These are phyloP conservation scores for Coprinellus micaceus DNA, from an alignment of 768 basidiomycete genomes.

Conservation along the genomic window DNA sequence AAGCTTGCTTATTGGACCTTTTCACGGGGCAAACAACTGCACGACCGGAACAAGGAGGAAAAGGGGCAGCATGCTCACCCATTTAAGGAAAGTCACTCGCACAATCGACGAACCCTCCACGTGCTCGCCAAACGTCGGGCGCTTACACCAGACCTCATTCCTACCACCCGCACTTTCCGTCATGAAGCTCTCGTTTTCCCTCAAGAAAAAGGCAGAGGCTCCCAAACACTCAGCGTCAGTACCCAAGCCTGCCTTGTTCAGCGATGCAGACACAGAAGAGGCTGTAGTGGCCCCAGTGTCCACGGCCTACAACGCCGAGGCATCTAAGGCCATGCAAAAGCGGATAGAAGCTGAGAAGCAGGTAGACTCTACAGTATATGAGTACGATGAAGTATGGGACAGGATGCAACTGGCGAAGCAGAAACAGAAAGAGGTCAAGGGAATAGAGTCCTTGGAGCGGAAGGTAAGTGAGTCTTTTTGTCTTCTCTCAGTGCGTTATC, in stretches of 20 bases:
- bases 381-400: conserved; percentile 97
- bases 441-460: conserved; percentile 68
- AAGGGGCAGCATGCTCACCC: too few species aligned
- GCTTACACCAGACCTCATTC: too few species aligned
- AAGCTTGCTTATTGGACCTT: too few species aligned
- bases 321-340: conserved; percentile 65
- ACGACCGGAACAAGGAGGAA: too few species aligned
- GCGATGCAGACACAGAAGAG: conserved; percentile 49
- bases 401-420: conserved; percentile 86
- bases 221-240: conserved; percentile 40
- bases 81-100: too few species aligned
- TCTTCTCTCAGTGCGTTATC: neutral
- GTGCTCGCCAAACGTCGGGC: too few species aligned
- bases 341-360: conserved; percentile 75
- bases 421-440: conserved; percentile 70
- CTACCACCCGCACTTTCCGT: neutral
- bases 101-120: too few species aligned
- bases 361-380: conserved; percentile 79
- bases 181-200: conserved; percentile 92
- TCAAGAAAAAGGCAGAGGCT: conserved; percentile 58
- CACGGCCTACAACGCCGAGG: conserved; percentile 53
- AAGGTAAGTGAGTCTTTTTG: conserved; percentile 50
- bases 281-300: conserved; percentile 30
- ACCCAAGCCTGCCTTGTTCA: conserved; percentile 51
- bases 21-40: too few species aligned